Conservation (phyloP, 2,329 filamentous ascomycete genomes). For the Alternaria panax region DNA sequence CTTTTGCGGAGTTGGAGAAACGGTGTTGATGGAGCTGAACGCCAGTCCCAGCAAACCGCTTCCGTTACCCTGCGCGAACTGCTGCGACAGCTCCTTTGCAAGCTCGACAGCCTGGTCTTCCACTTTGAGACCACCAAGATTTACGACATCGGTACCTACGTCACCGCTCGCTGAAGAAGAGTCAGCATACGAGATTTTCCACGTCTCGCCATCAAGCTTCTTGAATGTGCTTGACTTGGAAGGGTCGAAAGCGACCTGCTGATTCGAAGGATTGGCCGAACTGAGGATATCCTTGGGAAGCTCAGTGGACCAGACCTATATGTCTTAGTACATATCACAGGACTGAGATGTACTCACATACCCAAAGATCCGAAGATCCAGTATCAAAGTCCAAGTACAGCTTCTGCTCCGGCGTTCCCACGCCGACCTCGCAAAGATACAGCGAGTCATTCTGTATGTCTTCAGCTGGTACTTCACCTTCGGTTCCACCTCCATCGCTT, state of each 20-base stretch:
- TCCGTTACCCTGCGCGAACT: constrained; percentile 60
- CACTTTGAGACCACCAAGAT: constrained; percentile 65
- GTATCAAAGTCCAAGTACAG: constrained; percentile 75
- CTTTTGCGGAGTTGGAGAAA: constrained; percentile 56
- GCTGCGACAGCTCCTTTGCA: constrained; percentile 63
- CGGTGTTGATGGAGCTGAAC: constrained; percentile 66
- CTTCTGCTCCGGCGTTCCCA: constrained; percentile 64
- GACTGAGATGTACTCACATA: constrained; percentile 10
- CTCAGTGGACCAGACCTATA: constrained; percentile 34
- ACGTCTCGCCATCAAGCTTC: constrained; percentile 58
- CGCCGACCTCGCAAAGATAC: constrained; percentile 61
- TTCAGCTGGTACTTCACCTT: constrained; percentile 29
- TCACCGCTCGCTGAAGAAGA: constrained; percentile 66
- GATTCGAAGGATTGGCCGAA: constrained; percentile 58
- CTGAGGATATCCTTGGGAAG: constrained; percentile 34
- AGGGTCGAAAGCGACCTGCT: constrained; percentile 61
- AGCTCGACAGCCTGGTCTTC: constrained; percentile 69
- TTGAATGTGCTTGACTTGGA: constrained; percentile 47
- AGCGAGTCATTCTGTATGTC: constrained; percentile 37
- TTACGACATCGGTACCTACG: constrained; percentile 70
- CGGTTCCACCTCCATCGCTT: neutral
- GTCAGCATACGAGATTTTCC: constrained; percentile 70
- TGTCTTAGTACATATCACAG: neutral
- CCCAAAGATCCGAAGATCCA: constrained; percentile 69
- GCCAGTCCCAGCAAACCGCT: constrained; percentile 67